Conservation (phyloP, 2,329 filamentous ascomycete genomes). For the Helotiales sp. region DNA sequence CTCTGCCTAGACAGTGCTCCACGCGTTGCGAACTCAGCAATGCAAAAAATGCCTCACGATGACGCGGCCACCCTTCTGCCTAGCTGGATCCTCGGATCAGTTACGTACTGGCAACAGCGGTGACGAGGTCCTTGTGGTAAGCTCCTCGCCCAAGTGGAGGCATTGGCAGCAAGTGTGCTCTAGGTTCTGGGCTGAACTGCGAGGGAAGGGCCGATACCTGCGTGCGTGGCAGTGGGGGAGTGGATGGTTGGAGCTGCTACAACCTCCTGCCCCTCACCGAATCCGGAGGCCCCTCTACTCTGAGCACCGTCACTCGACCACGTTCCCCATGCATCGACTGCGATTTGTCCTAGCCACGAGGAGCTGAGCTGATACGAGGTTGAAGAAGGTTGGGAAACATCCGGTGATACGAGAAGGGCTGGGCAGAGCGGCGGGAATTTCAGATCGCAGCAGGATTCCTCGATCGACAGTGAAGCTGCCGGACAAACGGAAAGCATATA, state of each 20-base stretch:
- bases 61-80: not conserved
- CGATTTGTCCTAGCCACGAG: not conserved
- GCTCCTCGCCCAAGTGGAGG: not conserved
- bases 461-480: no score
- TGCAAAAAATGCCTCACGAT: constrained; percentile 1
- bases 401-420: no score
- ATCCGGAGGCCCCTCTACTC: not conserved
- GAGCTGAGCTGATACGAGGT: not conserved
- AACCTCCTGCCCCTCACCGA: not conserved
- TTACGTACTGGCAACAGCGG: not conserved
- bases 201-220: not conserved
- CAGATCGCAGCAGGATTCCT: no score
- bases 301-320: not conserved
- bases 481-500: no score
- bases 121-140: not conserved
- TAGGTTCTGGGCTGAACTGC: not conserved
- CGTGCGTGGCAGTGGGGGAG: not conserved
- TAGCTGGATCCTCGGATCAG: not conserved
- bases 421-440: no score
- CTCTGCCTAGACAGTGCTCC: no score
- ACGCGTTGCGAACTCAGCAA: no score
- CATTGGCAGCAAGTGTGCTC: not conserved
- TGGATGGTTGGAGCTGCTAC: not conserved
- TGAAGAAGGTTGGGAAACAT: not conserved
- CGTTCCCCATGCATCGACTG: not conserved